These are phyloP conservation scores for Cordyceps pruinosa DNA, from an alignment of 2,329 filamentous ascomycete genomes.

Conservation along the genomic window DNA sequence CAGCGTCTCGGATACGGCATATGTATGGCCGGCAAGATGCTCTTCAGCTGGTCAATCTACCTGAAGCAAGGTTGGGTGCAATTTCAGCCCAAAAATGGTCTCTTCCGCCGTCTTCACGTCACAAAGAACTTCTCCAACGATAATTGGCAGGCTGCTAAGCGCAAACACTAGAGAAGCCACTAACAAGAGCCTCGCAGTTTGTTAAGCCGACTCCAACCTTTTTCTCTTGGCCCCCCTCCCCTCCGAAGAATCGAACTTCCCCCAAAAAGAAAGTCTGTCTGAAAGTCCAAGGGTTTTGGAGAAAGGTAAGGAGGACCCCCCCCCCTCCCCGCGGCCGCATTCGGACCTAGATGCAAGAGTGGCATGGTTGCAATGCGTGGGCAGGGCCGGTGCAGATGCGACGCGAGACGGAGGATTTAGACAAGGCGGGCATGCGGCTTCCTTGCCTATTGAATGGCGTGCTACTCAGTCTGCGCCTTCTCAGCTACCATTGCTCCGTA, in stretches of 20 bases:
- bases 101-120: neutral
- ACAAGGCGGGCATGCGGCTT: neutral
- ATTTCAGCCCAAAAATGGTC: neutral
- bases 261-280: neutral
- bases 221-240: too few species aligned
- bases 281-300: neutral
- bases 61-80: neutral
- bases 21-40: neutral
- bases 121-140: neutral
- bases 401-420: neutral
- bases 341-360: neutral
- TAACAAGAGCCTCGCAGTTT: slow-evolving; percentile 1
- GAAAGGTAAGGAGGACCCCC: neutral
- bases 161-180: neutral
- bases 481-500: neutral
- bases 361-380: neutral
- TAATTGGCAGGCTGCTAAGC: neutral
- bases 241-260: too few species aligned
- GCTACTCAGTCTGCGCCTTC: neutral
- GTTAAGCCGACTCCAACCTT: slow-evolving; percentile 10
- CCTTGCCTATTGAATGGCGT: neutral
- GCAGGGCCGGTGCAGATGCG: neutral
- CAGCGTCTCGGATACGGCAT: neutral
- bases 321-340: neutral
- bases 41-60: neutral